A percentile compares a stretch with the other conserved stretches of the same genome.
phyloP scores from a whole-genome alignment of 2,329 filamentous ascomycete genomes.

The Aureobasidium subglaciale region DNA sequence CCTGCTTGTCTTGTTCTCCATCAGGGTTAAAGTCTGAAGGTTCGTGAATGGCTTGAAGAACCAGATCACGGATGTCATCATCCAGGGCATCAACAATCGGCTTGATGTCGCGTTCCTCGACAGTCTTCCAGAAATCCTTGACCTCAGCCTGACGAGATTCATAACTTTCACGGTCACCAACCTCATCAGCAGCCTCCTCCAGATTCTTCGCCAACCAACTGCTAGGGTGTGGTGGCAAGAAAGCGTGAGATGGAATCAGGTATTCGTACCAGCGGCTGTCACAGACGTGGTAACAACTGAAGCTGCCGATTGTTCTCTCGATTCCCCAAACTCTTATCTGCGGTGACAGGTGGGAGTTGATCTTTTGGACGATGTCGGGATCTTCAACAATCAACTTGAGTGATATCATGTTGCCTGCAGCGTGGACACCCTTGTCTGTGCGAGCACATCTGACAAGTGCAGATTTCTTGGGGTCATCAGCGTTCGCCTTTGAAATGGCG shows the following conservation, averaged over 20 bases:
- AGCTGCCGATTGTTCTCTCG: slow-evolving; percentile 78
- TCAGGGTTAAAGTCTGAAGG: slow-evolving; percentile 27
- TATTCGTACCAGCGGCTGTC: slow-evolving; percentile 98
- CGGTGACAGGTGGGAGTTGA: slow-evolving; percentile 75
- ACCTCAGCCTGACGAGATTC: slow-evolving; percentile 68
- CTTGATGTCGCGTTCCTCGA: slow-evolving; percentile 74
- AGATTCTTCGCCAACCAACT: slow-evolving; percentile 79
- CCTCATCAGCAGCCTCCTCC: slow-evolving; percentile 67
- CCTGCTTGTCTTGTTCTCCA: slow-evolving; percentile 17
- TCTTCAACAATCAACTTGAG: slow-evolving; percentile 95
- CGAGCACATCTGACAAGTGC: slow-evolving; percentile 88
- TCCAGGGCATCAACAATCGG: slow-evolving; percentile 56
- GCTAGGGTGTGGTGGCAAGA: slow-evolving; percentile 84
- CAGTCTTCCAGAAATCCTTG: slow-evolving; percentile 70
- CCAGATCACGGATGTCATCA: slow-evolving; percentile 54
- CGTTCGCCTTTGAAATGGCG: slow-evolving; percentile 94
- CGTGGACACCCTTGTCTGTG: slow-evolving; percentile 96
- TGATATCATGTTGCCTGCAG: slow-evolving; percentile 89
- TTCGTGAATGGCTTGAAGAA: slow-evolving; percentile 50
- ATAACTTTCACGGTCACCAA: slow-evolving; percentile 63
- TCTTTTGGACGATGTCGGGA: slow-evolving; percentile 75
- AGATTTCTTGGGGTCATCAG: slow-evolving; percentile 93
- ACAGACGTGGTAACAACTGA: slow-evolving; percentile 91
- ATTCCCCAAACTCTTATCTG: slow-evolving; percentile 97
- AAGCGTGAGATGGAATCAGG: slow-evolving; percentile 84